A percentile compares a stretch with the other conserved stretches of the same genome.
Evolutionary conservation across 305 asterid genomes (phyloP).

Genomic region (Fraxinus greggii): DNA sequence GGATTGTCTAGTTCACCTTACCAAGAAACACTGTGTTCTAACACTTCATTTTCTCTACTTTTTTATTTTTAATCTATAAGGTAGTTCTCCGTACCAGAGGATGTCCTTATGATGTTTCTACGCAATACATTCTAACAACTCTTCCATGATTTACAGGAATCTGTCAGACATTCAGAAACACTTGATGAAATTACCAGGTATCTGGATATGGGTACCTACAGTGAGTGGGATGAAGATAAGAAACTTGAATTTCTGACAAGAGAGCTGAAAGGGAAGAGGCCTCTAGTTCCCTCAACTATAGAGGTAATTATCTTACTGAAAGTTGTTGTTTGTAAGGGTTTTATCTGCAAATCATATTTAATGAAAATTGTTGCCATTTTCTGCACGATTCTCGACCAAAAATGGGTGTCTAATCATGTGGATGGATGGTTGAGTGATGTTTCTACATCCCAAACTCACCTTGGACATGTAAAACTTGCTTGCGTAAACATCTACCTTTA

Average conservation of each 20-base stretch:
- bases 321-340: background rate
- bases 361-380: background rate
- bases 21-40: background rate
- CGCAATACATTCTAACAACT: constrained; percentile 20
- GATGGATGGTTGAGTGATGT: background rate
- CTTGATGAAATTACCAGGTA: constrained; percentile 85
- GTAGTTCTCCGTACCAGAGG: constrained; percentile 6
- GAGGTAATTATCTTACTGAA: constrained; percentile 42
- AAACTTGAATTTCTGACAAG: constrained; percentile 72
- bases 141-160: constrained; percentile 59
- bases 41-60: background rate
- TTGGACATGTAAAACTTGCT: background rate
- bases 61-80: background rate
- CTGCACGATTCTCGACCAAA: background rate
- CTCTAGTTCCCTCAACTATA: constrained; percentile 76
- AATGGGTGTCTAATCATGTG: background rate
- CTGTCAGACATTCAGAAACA: constrained; percentile 87
- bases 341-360: background rate
- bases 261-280: constrained; percentile 95
- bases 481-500: background rate
- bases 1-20: background rate
- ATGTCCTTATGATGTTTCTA: background rate
- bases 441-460: background rate
- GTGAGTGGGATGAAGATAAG: constrained; percentile 90
- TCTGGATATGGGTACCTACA: constrained; percentile 88